phyloP scores from a whole-genome alignment of 2,329 filamentous ascomycete species.

The Geosmithia putterillii region DNA sequence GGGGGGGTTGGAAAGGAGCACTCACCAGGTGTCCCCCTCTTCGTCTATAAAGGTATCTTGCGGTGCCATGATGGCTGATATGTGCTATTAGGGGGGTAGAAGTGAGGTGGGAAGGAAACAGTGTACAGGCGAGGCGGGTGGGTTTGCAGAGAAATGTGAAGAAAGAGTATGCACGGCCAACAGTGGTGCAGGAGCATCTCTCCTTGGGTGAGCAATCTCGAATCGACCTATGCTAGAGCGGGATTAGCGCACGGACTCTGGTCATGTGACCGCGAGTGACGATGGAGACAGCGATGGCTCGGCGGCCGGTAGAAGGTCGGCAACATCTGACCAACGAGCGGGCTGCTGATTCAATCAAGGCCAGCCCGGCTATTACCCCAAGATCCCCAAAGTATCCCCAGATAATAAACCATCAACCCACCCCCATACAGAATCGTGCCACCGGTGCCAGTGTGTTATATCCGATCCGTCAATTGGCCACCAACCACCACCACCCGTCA shows the following conservation, averaged over 20 bases:
- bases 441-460: background rate
- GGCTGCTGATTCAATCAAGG: constrained; percentile 2
- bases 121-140: background rate
- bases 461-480: constrained; percentile 30
- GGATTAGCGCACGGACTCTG: background rate
- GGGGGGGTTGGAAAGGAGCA: background rate
- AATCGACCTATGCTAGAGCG: background rate
- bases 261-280: constrained; percentile 4
- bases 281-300: background rate
- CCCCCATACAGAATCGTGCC: background rate
- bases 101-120: background rate
- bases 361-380: background rate
- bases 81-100: background rate
- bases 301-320: constrained; percentile 15
- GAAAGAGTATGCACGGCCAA: background rate
- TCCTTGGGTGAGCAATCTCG: background rate
- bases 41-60: constrained; percentile 62
- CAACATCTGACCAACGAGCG: constrained; percentile 3
- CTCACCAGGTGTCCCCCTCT: constrained; percentile 58
- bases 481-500: constrained; percentile 13
- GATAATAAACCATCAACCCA: background rate
- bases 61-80: constrained; percentile 41
- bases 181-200: background rate
- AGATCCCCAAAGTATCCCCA: background rate
- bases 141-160: background rate